A percentile compares a stretch with the other conserved stretches of the same genome.
Evolutionary conservation across 139 green algal species (phyloP).

Genomic region (Desmodesmus armatus): DNA sequence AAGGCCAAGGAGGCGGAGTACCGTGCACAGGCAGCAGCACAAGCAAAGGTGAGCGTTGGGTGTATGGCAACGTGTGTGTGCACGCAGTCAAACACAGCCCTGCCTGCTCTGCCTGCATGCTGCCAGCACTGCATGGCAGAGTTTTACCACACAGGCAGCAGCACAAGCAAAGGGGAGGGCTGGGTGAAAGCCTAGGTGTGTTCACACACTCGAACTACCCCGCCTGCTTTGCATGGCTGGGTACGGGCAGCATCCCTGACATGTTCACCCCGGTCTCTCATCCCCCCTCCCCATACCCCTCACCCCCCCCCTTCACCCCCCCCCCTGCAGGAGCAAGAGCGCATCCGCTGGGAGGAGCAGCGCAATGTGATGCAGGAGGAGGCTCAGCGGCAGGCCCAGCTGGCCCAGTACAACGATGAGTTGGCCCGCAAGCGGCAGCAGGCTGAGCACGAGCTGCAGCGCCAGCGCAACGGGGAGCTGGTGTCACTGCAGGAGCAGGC

Average conservation of each 20-base stretch:
- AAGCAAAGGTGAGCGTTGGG: slow-evolving; percentile 53
- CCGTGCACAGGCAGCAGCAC: slow-evolving; percentile 56
- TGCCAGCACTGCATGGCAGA: no score
- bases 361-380: slow-evolving; percentile 69
- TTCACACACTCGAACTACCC: no score
- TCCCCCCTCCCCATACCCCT: no score
- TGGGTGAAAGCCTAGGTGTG: no score
- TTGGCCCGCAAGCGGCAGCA: slow-evolving; percentile 77
- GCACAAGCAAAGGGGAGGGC: no score
- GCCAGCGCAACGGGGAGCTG: slow-evolving; percentile 85
- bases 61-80: not conserved
- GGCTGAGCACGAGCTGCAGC: slow-evolving; percentile 84
- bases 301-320: no score
- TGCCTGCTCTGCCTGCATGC: no score
- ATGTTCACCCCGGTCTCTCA: no score
- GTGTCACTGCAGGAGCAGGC: slow-evolving; percentile 92
- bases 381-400: slow-evolving; percentile 87
- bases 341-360: slow-evolving; percentile 91
- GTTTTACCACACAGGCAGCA: no score
- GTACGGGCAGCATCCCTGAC: no score
- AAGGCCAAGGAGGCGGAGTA: slow-evolving; percentile 83
- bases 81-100: no score
- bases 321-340: slow-evolving; percentile 86
- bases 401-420: slow-evolving; percentile 90
- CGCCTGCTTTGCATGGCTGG: no score